phyloP scores from a whole-genome alignment of 139 green algal species.

The Mychonastes homosphaera region DNA sequence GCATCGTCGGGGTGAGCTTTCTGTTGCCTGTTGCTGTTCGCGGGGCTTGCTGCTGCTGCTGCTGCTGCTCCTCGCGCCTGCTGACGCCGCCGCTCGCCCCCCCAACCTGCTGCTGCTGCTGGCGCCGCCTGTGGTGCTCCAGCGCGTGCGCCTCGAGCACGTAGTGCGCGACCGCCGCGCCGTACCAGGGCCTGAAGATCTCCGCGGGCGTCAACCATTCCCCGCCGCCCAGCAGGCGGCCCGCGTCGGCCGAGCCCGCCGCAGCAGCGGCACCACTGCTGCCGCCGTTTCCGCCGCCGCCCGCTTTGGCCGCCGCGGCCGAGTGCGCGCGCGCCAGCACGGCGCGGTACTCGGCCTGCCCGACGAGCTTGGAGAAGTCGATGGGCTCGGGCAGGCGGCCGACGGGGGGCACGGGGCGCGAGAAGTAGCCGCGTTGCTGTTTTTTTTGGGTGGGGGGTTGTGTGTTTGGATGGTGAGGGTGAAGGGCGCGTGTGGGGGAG shows the following conservation, averaged over 20 bases:
- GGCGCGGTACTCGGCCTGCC: constrained; percentile 32
- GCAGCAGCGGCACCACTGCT: constrained; percentile 18
- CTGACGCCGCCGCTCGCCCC: background rate
- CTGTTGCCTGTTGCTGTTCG: no score
- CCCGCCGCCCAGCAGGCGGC: constrained; percentile 10
- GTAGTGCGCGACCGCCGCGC: constrained; percentile 37
- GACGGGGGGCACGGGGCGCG: constrained; percentile 22
- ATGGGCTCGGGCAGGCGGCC: constrained; percentile 30
- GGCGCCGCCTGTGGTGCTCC: constrained; percentile 18
- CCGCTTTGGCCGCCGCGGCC: background rate
- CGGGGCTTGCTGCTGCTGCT: constrained; percentile 12
- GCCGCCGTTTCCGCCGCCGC: background rate
- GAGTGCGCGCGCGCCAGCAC: constrained; percentile 31
- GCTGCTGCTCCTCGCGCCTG: constrained; percentile 3
- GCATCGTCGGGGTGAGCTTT: no score
- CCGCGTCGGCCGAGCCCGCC: background rate
- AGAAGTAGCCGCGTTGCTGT: constrained; percentile 43
- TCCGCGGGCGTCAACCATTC: constrained; percentile 70
- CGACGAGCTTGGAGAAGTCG: constrained; percentile 38
- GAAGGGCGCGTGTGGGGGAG: no score
- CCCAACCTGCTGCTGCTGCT: no score
- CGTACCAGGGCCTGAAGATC: constrained; percentile 71
- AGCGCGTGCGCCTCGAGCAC: constrained; percentile 29
- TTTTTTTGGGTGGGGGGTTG: background rate
- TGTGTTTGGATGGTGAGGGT: background rate